Evolutionary conservation across 2,329 filamentous ascomycete genomes (phyloP).

Genomic region (Dactylellina leptospora): DNA sequence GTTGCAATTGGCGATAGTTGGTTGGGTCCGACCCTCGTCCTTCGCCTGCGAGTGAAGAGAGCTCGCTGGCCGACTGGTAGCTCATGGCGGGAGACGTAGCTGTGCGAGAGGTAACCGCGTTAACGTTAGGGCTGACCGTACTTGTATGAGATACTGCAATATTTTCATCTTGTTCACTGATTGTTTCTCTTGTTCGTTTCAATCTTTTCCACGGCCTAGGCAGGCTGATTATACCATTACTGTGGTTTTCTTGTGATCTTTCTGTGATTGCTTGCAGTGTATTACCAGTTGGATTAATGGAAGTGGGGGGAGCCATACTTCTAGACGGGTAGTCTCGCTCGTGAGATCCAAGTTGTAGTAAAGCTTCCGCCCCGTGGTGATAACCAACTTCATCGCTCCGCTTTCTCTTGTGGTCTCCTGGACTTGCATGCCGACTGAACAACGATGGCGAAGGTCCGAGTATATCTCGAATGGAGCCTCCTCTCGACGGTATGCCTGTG

Average conservation of each 20-base stretch:
- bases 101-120: slow-evolving; percentile 48
- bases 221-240: slow-evolving; percentile 7
- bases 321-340: slow-evolving; percentile 50
- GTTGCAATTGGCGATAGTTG: slow-evolving; percentile 44
- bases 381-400: slow-evolving; percentile 53
- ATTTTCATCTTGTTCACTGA: slow-evolving; percentile 43
- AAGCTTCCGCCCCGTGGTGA: slow-evolving; percentile 55
- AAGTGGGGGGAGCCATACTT: slow-evolving; percentile 46
- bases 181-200: slow-evolving; percentile 31
- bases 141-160: slow-evolving; percentile 12
- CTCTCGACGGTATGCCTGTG: slow-evolving; percentile 48
- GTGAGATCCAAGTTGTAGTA: slow-evolving; percentile 55
- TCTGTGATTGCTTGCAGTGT: slow-evolving; percentile 15
- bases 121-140: slow-evolving; percentile 51
- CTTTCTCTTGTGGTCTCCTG: slow-evolving; percentile 42
- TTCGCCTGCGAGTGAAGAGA: slow-evolving; percentile 45
- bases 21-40: slow-evolving; percentile 51
- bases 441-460: slow-evolving; percentile 27
- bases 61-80: slow-evolving; percentile 39
- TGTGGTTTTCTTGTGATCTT: slow-evolving; percentile 15
- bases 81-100: slow-evolving; percentile 49
- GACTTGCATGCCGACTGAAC: slow-evolving; percentile 31
- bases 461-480: slow-evolving; percentile 48
- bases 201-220: slow-evolving; percentile 31
- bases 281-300: slow-evolving; percentile 19